phyloP scores from a whole-genome alignment of 352 stramenopile genomes.

The Globisporangium parvum region DNA sequence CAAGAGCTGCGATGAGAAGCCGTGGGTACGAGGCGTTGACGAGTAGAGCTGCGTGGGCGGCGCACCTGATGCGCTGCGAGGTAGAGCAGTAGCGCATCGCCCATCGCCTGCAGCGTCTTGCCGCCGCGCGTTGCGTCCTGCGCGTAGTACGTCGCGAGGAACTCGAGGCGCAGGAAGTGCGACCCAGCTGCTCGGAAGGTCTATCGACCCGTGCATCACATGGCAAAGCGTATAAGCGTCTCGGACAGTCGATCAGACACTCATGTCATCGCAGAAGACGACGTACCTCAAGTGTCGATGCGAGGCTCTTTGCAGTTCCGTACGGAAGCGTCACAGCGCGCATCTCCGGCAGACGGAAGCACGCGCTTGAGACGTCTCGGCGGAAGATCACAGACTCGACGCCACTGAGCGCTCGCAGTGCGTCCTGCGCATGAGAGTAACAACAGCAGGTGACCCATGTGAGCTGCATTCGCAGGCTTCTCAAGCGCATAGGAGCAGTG shows the following conservation, averaged over 20 bases:
- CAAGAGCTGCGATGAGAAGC: background rate
- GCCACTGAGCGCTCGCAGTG: slow-evolving; percentile 49
- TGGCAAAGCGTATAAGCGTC: background rate
- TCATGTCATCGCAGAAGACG: background rate
- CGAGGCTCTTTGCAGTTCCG: slow-evolving; percentile 30
- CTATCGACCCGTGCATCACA: slow-evolving; percentile 9
- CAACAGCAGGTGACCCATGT: background rate
- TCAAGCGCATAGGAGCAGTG: background rate
- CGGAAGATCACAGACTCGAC: slow-evolving; percentile 58
- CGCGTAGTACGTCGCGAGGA: slow-evolving; percentile 51
- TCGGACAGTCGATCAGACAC: background rate
- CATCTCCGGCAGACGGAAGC: slow-evolving; percentile 39
- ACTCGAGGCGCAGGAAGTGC: slow-evolving; percentile 51
- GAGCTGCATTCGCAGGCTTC: background rate
- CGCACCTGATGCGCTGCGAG: slow-evolving; percentile 45
- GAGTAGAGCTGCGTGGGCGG: background rate
- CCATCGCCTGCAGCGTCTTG: slow-evolving; percentile 58
- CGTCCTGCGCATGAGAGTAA: slow-evolving; percentile 32
- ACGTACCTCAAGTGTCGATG: slow-evolving; percentile 37
- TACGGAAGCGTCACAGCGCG: slow-evolving; percentile 37
- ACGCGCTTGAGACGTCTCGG: slow-evolving; percentile 26
- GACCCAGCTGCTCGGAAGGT: slow-evolving; percentile 49
- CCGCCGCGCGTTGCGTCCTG: slow-evolving; percentile 56
- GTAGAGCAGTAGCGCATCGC: slow-evolving; percentile 42
- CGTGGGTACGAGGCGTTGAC: too few relatives aligned